Conservation (phyloP, 768 basidiomycete genomes). For the Kondoa malvinella region DNA sequence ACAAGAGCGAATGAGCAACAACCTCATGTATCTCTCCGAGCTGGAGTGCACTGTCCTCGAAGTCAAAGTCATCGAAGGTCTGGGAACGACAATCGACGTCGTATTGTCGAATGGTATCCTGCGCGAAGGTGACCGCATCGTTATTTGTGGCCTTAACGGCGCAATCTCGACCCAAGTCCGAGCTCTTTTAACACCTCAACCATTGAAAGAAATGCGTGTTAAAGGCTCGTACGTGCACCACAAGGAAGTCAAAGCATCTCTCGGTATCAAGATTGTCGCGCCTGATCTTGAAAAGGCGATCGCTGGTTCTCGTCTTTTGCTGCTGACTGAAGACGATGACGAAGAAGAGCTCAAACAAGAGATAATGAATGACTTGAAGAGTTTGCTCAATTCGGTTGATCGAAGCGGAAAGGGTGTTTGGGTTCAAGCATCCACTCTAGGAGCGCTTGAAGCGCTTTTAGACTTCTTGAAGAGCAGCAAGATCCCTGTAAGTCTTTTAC, state of each 20-base stretch:
- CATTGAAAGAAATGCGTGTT: slow-evolving; percentile 80
- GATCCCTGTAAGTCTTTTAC: slow-evolving; percentile 43
- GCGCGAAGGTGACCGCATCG: slow-evolving; percentile 79
- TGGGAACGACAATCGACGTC: slow-evolving; percentile 95
- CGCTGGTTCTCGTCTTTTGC: slow-evolving; percentile 82
- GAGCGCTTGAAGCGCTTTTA: slow-evolving; percentile 85
- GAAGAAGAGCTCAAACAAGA: slow-evolving; percentile 88
- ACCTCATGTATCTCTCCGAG: slow-evolving; percentile 93
- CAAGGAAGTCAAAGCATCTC: slow-evolving; percentile 88
- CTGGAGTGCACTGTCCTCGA: slow-evolving; percentile 95
- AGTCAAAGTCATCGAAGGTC: slow-evolving; percentile 94
- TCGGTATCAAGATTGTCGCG: slow-evolving; percentile 87
- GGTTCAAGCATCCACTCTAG: slow-evolving; percentile 91
- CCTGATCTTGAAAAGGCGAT: slow-evolving; percentile 96
- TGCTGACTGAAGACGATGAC: slow-evolving; percentile 86
- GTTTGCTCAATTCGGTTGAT: slow-evolving; percentile 73
- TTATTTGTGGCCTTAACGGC: slow-evolving; percentile 90
- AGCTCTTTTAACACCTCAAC: slow-evolving; percentile 87
- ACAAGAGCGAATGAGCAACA: slow-evolving; percentile 92
- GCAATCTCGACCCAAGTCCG: slow-evolving; percentile 90
- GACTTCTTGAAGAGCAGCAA: slow-evolving; percentile 90
- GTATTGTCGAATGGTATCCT: slow-evolving; percentile 86
- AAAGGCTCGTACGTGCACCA: slow-evolving; percentile 86
- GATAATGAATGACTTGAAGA: slow-evolving; percentile 87
- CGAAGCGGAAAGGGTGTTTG: slow-evolving; percentile 92